Percentiles rank a stretch among this genome's conserved stretches.
phyloP scores from a whole-genome alignment of 2,329 filamentous ascomycete genomes.

The Scedosporium apiospermum region DNA sequence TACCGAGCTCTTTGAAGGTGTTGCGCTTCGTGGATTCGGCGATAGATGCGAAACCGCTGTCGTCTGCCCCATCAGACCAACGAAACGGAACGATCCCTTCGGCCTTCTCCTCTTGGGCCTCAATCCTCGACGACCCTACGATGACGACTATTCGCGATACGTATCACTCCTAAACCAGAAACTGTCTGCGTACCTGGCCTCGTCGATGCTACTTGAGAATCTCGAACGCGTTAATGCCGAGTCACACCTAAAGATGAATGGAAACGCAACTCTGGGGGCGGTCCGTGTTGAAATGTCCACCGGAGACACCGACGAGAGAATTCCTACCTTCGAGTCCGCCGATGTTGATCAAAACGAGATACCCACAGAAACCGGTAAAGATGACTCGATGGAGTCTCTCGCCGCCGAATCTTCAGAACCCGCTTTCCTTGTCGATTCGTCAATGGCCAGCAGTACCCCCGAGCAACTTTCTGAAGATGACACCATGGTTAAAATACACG shows the following conservation, averaged over 20 bases:
- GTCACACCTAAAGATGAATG: not conserved
- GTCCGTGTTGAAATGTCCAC: slow-evolving; percentile 70
- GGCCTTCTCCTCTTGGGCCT: slow-evolving; percentile 61
- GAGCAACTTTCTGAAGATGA: not conserved
- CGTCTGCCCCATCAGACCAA: slow-evolving; percentile 58
- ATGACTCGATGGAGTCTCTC: not conserved
- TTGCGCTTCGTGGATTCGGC: slow-evolving; percentile 54
- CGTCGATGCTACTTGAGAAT: slow-evolving; percentile 1
- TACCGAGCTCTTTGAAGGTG: slow-evolving; percentile 43
- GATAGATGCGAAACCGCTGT: slow-evolving; percentile 57
- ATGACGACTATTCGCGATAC: slow-evolving; percentile 63
- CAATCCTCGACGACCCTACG: slow-evolving; percentile 62
- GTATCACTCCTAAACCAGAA: slow-evolving; percentile 36
- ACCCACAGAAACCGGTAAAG: not conserved
- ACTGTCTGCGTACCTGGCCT: slow-evolving; percentile 4
- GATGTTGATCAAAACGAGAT: not conserved
- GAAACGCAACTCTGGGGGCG: slow-evolving; percentile 48
- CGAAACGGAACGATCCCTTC: slow-evolving; percentile 55
- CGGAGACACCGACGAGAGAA: slow-evolving; percentile 53
- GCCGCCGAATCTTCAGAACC: not conserved
- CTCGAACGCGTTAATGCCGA: not conserved
- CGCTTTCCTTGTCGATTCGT: not conserved
- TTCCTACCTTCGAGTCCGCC: slow-evolving; percentile 20
- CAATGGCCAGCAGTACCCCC: not conserved
- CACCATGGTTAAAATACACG: slow-evolving; percentile 27